Base-by-base conservation (phyloP, 805 yeast genomes). In the Priceomyces melissophilus region DNA sequence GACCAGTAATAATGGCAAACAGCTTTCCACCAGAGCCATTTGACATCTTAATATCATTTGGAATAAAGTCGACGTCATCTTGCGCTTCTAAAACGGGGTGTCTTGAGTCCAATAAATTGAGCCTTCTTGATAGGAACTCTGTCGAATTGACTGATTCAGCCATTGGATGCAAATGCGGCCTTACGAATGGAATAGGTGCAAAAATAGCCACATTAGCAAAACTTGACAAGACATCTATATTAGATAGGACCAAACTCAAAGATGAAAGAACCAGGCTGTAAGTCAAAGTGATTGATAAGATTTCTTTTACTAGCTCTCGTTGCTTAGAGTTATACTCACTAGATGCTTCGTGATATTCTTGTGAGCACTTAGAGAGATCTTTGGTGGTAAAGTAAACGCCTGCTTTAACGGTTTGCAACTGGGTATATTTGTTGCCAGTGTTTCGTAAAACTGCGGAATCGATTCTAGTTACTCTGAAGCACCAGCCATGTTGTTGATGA, bases 61-160 rank as follows among this genome's bases (percentile, higher is more conserved):
- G 80, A 45, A 93, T 91, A 55, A 93, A 93, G n/a, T 79, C 75
- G 39, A 90, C 69, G 46, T 87, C 96, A 47, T 90, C 96, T 59
- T 89, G 96, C 40, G 81, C 86, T 61, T 93, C 99, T 54, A 93
- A 71, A 47, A 96, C 88, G 6, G 99, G 99, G 58, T 93, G 99
- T 48, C 99, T 77, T 0, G 97, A 87, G n/a, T 80, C 84, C 41
- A 71, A 71, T 25, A 91, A 68, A 8, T 71, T 58, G 3, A 87
- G 71, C 28, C 61, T 66, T 42, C 90, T 72, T 1, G 57, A 47
- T 35, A 64, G 28, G 41, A 56, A 60, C 25, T 54, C 60, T 4
- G 47, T 50, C 8, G 55, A 44, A 10, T 48, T 57, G 3, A 42
- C 37, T 1, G 45, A 35, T 14, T 54, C 55, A 30, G 75, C 70